Evolutionary conservation across 2,329 filamentous ascomycete species (phyloP).

Genomic region (Colletotrichum kahawae): DNA sequence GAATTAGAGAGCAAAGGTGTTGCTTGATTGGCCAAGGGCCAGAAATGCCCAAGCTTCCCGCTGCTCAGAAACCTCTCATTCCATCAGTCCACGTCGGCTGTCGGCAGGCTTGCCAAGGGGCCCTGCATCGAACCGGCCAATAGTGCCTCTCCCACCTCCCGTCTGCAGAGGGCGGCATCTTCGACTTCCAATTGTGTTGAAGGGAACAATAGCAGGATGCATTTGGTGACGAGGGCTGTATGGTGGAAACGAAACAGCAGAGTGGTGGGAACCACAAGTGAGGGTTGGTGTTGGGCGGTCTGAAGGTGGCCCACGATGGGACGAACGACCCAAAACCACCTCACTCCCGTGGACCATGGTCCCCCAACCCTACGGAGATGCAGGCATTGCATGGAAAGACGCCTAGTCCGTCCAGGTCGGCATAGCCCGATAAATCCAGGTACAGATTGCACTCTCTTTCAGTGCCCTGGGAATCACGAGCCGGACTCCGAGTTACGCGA

Average conservation of each 20-base stretch:
- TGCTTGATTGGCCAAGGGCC: not conserved
- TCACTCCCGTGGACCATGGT: not conserved
- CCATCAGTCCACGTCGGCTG: constrained; percentile 9
- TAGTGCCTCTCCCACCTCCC: not conserved
- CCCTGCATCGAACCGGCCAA: constrained; percentile 8
- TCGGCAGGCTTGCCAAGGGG: constrained; percentile 19
- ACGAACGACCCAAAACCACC: constrained; percentile 9
- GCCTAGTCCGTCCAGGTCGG: not conserved
- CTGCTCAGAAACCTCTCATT: not conserved
- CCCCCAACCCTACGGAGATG: not conserved
- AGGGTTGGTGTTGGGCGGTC: not conserved
- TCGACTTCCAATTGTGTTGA: not conserved
- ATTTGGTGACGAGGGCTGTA: not conserved
- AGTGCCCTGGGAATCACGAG: not conserved
- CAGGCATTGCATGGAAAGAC: not conserved
- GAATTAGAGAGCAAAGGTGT: not conserved
- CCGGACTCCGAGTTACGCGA: constrained; percentile 3
- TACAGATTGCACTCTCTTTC: not conserved
- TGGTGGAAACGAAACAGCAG: not conserved
- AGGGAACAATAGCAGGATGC: not conserved
- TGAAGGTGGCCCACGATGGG: not conserved
- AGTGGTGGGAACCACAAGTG: not conserved
- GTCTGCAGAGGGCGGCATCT: not conserved
- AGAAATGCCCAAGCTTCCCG: constrained; percentile 3
- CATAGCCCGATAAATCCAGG: not conserved